Percentiles rank a stretch among this genome's conserved stretches.
Evolutionary conservation across 495 filamentous ascomycete genomes (phyloP).

Genomic region (Aspergillus steynii): DNA sequence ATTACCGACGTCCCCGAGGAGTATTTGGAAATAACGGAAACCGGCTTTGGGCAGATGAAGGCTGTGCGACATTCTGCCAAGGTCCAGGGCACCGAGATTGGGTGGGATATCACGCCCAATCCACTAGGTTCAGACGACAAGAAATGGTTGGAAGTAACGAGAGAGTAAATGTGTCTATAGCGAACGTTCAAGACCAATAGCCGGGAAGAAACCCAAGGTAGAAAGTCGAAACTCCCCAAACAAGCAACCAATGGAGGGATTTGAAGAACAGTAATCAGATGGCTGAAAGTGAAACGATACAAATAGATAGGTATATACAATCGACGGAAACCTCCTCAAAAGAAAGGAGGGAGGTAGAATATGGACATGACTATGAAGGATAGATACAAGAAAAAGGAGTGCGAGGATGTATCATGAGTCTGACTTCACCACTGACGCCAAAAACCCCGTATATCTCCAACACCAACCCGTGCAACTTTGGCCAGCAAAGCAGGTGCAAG

Average conservation of each 20-base stretch:
- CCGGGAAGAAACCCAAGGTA: not conserved
- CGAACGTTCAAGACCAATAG: not conserved
- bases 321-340: constrained; percentile 10
- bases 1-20: constrained; percentile 19
- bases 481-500: constrained; percentile 25
- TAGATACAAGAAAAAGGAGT: constrained; percentile 6
- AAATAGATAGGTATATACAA: constrained; percentile 18
- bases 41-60: constrained; percentile 26
- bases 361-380: constrained; percentile 11
- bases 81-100: constrained; percentile 26
- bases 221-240: not conserved
- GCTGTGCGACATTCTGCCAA: constrained; percentile 23
- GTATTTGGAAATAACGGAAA: constrained; percentile 21
- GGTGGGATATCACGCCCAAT: constrained; percentile 32
- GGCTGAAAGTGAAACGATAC: not conserved
- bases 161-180: not conserved
- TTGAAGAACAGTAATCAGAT: not conserved
- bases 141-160: constrained; percentile 16
- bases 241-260: not conserved
- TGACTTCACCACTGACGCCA: constrained; percentile 7
- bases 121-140: constrained; percentile 25
- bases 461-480: constrained; percentile 20
- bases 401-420: constrained; percentile 14
- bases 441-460: constrained; percentile 8
- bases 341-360: constrained; percentile 10